These are phyloP conservation scores for Tremellales sp. DNA, from an alignment of 1,284 basidiomycete genomes.

Conservation along the genomic window DNA sequence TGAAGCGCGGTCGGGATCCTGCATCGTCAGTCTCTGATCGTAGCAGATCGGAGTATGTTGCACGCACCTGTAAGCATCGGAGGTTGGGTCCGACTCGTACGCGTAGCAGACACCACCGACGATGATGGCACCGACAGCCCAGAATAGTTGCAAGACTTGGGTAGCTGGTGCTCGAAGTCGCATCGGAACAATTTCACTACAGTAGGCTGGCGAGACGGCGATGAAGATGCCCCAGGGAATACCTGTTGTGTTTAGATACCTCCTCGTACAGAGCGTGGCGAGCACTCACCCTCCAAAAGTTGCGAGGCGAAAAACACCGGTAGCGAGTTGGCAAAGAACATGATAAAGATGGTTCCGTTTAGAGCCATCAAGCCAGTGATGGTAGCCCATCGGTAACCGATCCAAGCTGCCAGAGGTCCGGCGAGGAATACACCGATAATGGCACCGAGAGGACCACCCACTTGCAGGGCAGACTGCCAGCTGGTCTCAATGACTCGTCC, in stretches of 20 bases:
- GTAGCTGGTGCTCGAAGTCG: slow-evolving; percentile 28
- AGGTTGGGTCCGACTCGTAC: slow-evolving; percentile 13
- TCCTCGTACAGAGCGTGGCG: too few species aligned
- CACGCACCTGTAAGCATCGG: slow-evolving; percentile 25
- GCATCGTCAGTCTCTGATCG: slow-evolving; percentile 1
- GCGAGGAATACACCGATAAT: slow-evolving; percentile 41
- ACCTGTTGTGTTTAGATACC: too few species aligned
- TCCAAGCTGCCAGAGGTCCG: slow-evolving; percentile 31
- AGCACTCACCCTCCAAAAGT: slow-evolving; percentile 24
- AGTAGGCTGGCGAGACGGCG: slow-evolving; percentile 28
- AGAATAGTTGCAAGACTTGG: slow-evolving; percentile 35
- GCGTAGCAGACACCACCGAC: slow-evolving; percentile 33
- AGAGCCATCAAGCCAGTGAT: slow-evolving; percentile 20
- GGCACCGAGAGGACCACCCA: slow-evolving; percentile 31
- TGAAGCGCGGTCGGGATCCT: slow-evolving; percentile 32
- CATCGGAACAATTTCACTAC: slow-evolving; percentile 32
- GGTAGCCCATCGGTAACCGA: slow-evolving; percentile 36
- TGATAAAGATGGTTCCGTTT: slow-evolving; percentile 22
- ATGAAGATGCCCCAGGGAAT: slow-evolving; percentile 35
- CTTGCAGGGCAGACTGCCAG: slow-evolving; percentile 35
- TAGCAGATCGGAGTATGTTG: background rate
- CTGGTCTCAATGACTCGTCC: slow-evolving; percentile 21
- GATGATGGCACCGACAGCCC: slow-evolving; percentile 39
- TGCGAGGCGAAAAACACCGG: slow-evolving; percentile 29
- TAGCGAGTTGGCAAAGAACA: slow-evolving; percentile 32